Base-by-base conservation (phyloP, 345 rosid species). In the Syzygium jambos region DNA sequence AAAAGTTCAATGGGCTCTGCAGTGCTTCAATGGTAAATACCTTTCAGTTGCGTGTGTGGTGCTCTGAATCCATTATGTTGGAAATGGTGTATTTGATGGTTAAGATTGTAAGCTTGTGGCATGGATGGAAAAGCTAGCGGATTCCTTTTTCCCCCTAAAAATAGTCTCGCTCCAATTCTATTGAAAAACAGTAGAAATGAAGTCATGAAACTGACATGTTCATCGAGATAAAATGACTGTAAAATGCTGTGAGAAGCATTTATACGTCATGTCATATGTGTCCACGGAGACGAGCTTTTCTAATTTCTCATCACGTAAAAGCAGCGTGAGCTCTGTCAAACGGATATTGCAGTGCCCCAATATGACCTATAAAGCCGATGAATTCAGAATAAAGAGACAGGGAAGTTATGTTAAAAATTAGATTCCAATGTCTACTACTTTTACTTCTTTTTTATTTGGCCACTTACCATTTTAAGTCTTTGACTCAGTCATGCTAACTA, bases 1-100 rank as follows among this genome's bases (percentile, higher is more conserved):
- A 4, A 96, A 95, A 87, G 93, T 96, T 90, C 93, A 94, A 27
- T 98, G 99, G 98, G 78, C 92, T 84, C 88, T 98, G 92, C 94
- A 95, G 88, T 96, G 98, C 91, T 89, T 55, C 86, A 96, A 84
- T 85, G 98, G 98, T 98, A 93, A 90, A 85, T 51, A 51, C 87
- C 27, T 46, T 53, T 52, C 57, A 4, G 51, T 80, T 54, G 49
- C 2, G 43, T 78, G 14, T 12, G 2, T 14, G 21, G 27, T 4
- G 73, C 43, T 63, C 52, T 43, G 43, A 11, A 51, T 68, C 23
- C 0, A 16, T n/a, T 34, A 23, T 73, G 57, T 41, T 55, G 21
- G 19, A n/a, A 51, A 8, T 85, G 17, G 51, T 85, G 51, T 17
- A 25, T 53, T n/a, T 29, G 17, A 41, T 15, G 10, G 55, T 59